Base-by-base conservation (phyloP, 352 stramenopile species). In the Phytophthora meadii region DNA sequence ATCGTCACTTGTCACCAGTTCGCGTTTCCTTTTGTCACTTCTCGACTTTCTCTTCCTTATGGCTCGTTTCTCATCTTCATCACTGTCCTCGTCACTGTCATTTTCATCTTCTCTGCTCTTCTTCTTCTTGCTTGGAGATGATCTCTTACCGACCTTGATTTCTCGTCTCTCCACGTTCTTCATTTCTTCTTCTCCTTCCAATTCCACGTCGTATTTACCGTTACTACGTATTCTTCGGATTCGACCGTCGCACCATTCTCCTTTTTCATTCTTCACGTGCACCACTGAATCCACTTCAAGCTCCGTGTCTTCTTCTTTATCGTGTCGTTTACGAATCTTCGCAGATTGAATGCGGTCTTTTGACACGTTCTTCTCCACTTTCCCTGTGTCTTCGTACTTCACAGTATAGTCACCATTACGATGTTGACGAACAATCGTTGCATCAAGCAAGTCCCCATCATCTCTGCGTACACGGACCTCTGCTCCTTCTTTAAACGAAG, bases 191-290 rank as follows among this genome's bases (percentile, higher is more conserved):
- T 80, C 77, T 24, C 54, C 80, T 14, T 87, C 77, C n/a, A 79
- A 25, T 7, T 58, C 73, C 39, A 89, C 47, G 15, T 89, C 81
- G 34, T 73, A 88, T 14, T 59, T 74, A n/a, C 72, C 81, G 54
- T 87, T 82, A 11, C 68, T 80, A 3, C 72, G 76, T 11, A 66
- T 54, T 53, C 68, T 77, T 6, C 37, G 51, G 2, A 89, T 65
- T 3, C 50, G 70, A 40, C 74, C 81, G 4, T 55, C 39, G 5
- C 41, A 47, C 81, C 79, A 89, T 15, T 64, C 39, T 4, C 68
- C 79, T 2, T 71, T 65, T 25, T 75, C 58, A 40, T 64, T 72
- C 50, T 80, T 72, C 51, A 79, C 78, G 46, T 89, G 74, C 15
- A 89, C 72, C 5, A 40, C 55, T 30, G 65, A 52, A 12, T 70